A percentile compares a stretch with the other conserved stretches of the same genome.
Conservation (phyloP, 257 asterid species). For the Nicotiana otophora region DNA sequence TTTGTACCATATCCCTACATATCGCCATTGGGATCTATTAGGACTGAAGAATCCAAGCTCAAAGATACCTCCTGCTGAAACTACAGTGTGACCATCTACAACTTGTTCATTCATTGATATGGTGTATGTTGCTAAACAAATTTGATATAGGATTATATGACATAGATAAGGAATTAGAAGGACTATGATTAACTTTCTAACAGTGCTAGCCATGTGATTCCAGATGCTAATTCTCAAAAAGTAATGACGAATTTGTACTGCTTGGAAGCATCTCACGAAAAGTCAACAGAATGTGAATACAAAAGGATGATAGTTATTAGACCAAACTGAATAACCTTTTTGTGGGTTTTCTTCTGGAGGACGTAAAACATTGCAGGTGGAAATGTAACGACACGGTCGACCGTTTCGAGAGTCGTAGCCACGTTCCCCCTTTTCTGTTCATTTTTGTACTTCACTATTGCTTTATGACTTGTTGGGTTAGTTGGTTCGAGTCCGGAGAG, state of each 20-base stretch:
- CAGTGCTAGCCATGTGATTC: not conserved
- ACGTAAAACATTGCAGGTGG: too few relatives aligned
- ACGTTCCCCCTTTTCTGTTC: too few relatives aligned
- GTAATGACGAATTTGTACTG: not conserved
- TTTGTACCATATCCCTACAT: conserved; percentile 8
- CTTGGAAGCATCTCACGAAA: not conserved
- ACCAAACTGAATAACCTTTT: too few relatives aligned
- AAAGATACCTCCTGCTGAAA: conserved; percentile 10
- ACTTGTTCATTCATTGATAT: not conserved
- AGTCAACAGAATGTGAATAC: not conserved
- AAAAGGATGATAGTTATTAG: too few relatives aligned
- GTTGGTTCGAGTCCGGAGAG: too few relatives aligned
- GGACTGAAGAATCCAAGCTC: conserved; percentile 18
- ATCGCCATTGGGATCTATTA: not conserved
- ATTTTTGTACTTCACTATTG: too few relatives aligned
- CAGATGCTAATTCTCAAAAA: too few relatives aligned
- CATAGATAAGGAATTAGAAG: not conserved
- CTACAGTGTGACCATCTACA: conserved; percentile 8
- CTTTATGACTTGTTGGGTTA: too few relatives aligned
- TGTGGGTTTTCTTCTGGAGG: too few relatives aligned
- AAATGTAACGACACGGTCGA: too few relatives aligned
- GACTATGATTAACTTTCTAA: not conserved
- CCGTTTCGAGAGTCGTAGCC: too few relatives aligned
- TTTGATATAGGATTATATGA: not conserved
- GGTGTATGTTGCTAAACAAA: conserved; percentile 1